Evolutionary conservation across 345 rosid species (phyloP).

Genomic region (Moricandia moricandioides): DNA sequence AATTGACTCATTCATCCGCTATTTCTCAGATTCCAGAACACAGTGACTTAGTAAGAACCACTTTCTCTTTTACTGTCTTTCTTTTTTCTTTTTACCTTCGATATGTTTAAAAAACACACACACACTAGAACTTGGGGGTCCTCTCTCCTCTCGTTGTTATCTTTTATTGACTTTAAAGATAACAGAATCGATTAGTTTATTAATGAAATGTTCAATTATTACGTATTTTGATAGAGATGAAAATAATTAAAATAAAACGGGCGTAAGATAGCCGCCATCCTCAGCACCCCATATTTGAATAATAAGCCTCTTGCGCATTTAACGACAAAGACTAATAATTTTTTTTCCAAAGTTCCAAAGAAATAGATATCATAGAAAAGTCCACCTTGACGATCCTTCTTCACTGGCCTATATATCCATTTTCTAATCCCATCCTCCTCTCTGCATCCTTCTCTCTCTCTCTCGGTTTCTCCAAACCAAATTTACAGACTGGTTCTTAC

Average conservation of each 20-base stretch:
- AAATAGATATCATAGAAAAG: constrained; percentile 22
- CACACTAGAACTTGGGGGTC: neutral
- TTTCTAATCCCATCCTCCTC: neutral
- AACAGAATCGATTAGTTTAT: neutral
- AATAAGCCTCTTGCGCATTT: neutral
- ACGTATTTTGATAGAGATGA: neutral
- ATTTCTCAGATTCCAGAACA: neutral
- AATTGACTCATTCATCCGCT: neutral
- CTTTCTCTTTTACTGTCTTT: neutral
- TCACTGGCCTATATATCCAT: constrained; percentile 22
- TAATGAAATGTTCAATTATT: neutral
- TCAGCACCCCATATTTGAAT: constrained; percentile 20
- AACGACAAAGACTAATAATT: neutral
- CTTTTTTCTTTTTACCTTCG: neutral
- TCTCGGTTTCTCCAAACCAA: neutral
- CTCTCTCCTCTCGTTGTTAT: neutral
- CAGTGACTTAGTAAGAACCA: neutral
- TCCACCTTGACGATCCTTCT: constrained; percentile 23
- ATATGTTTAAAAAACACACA: neutral
- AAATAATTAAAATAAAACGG: neutral
- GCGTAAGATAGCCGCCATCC: constrained; percentile 13
- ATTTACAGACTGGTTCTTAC: neutral
- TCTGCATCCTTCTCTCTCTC: neutral
- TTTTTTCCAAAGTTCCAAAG: neutral
- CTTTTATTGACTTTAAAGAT: constrained; percentile 26